Percentiles rank a stretch among this genome's conserved stretches.
Conservation (phyloP, 352 stramenopile genomes). For the Phytophthora ohioensis region DNA sequence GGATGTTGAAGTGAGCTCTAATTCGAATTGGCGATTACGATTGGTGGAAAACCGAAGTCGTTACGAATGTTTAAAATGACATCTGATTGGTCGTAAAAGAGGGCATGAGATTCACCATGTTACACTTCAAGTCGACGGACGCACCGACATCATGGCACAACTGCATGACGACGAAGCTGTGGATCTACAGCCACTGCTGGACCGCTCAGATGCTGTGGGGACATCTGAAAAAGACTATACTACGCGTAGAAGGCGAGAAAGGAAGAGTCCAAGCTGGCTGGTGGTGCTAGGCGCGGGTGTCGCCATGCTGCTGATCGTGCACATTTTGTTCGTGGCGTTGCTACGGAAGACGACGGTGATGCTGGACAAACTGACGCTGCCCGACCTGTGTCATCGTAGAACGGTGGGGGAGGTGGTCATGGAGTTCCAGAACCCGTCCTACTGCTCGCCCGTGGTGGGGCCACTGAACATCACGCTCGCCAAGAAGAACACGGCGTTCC, state of each 20-base stretch:
- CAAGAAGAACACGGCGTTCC: slow-evolving; percentile 62
- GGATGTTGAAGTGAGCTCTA: slow-evolving; percentile 31
- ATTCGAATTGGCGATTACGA: background rate
- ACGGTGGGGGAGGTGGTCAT: slow-evolving; percentile 63
- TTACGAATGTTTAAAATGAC: background rate
- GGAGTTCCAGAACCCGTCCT: slow-evolving; percentile 80
- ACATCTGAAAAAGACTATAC: background rate
- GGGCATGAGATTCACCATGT: background rate
- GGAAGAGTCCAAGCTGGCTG: slow-evolving; percentile 28
- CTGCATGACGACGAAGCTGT: slow-evolving; percentile 5
- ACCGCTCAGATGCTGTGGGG: background rate
- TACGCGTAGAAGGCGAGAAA: background rate
- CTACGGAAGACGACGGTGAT: slow-evolving; percentile 68
- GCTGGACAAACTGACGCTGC: slow-evolving; percentile 67
- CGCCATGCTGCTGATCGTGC: slow-evolving; percentile 56
- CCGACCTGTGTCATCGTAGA: slow-evolving; percentile 71
- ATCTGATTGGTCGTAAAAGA: slow-evolving; percentile 22
- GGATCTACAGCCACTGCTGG: slow-evolving; percentile 40
- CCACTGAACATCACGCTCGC: slow-evolving; percentile 61
- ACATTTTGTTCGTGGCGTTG: slow-evolving; percentile 71
- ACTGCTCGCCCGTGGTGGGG: slow-evolving; percentile 70
- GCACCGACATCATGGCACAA: slow-evolving; percentile 6
- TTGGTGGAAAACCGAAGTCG: slow-evolving; percentile 20
- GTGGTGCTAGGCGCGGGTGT: slow-evolving; percentile 33
- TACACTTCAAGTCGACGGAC: slow-evolving; percentile 24